Percentiles rank a stretch among this genome's conserved stretches.
Conservation (phyloP, 768 basidiomycete genomes). For the Tylopilus vinaceipallidus region DNA sequence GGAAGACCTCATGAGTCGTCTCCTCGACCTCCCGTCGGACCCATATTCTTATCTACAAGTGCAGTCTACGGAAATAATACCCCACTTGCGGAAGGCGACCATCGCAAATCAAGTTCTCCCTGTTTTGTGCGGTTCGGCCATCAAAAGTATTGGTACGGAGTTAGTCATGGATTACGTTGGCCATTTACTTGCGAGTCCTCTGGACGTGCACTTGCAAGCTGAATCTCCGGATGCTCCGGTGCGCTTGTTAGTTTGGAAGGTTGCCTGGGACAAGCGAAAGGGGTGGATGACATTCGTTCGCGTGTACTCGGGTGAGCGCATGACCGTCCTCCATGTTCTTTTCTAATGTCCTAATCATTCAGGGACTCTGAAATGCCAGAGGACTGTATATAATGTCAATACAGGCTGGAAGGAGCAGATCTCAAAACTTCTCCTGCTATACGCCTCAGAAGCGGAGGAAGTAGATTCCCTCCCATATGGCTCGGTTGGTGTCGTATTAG, state of each 20-base stretch:
- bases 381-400: slow-evolving; percentile 58
- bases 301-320: slow-evolving; percentile 73
- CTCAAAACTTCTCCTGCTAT: slow-evolving; percentile 73
- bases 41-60: slow-evolving; percentile 68
- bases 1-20: slow-evolving; percentile 72
- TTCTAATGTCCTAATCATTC: slow-evolving; percentile 2
- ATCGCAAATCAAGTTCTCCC: slow-evolving; percentile 67
- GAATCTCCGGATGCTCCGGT: slow-evolving; percentile 49
- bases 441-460: slow-evolving; percentile 73
- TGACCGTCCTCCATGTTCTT: not conserved
- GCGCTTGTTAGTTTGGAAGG: slow-evolving; percentile 82
- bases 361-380: slow-evolving; percentile 68
- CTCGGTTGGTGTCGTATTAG: slow-evolving; percentile 80
- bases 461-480: slow-evolving; percentile 80
- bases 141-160: slow-evolving; percentile 79
- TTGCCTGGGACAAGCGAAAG: slow-evolving; percentile 74
- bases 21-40: slow-evolving; percentile 56
- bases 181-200: slow-evolving; percentile 73
- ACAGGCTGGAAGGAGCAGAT: slow-evolving; percentile 70
- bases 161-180: slow-evolving; percentile 80
- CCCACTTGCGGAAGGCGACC: slow-evolving; percentile 66
- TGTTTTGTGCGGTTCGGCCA: slow-evolving; percentile 80
- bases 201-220: slow-evolving; percentile 54
- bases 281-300: slow-evolving; percentile 95
- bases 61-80: slow-evolving; percentile 48